Base-by-base conservation (phyloP, 2,329 filamentous ascomycete species). In the Alternaria novae-zelandiae region DNA sequence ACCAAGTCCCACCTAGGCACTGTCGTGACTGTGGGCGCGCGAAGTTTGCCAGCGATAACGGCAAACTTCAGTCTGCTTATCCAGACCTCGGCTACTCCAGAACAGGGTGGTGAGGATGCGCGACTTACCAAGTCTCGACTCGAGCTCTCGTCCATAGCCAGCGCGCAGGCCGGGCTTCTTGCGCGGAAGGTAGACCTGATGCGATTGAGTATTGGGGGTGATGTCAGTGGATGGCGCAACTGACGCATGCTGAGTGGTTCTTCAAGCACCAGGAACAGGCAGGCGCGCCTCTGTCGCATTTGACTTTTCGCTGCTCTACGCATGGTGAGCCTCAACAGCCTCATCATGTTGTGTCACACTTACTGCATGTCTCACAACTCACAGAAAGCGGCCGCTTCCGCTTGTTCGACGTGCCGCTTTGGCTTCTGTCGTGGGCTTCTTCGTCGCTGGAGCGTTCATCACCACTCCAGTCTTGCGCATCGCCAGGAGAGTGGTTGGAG, bases 211-310 rank as follows among this genome's bases (percentile, higher is more conserved):
- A n/a, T 30, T 30, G 9, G 45, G 26, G 36, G 6, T 41, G n/a
- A 17, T 17, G 30, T 6, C 32, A 41, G 61, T 50, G 49, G 43
- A 55, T 62, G 21, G 47, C 36, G 49, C 46, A 43, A 67, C 72
- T 65, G 64, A 76, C 87, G 75, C 90, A 92, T 45, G 84, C 70
- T 67, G 90, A 87, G 61, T 86, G 86, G 77, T 92, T 91, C 54
- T 89, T 87, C 54, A 87, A 80, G 76, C 90, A 92, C 90, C 90
- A 92, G 21, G 89, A 89, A 46, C 90, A 92, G n/a, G 88, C 87
- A 2, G 91, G 91, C 72, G 93, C 90, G 6, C 89, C 89, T 36
- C 92, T 87, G 79, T 94, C 91, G 79, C 79, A 82, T 81, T 81
- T 81, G 56, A 93, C 91, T 85, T 94, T 95, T 82, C 92, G 85